These are phyloP conservation scores for Solanum ahanhuiri DNA, from an alignment of 257 asterid genomes.

Conservation along the genomic window DNA sequence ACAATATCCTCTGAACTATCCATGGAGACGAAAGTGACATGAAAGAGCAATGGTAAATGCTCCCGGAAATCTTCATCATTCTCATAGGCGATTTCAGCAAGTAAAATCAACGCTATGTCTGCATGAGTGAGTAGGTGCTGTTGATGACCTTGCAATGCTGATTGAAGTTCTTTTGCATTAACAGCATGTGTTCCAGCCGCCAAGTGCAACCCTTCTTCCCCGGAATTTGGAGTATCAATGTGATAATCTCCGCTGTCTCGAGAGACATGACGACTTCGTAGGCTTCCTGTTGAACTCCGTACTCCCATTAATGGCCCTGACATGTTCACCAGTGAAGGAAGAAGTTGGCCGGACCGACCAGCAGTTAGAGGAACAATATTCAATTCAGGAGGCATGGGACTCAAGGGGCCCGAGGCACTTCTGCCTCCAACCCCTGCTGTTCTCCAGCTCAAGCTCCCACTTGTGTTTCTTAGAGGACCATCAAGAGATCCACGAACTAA, in stretches of 20 bases:
- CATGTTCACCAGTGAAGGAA: slow-evolving; percentile 91
- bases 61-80: slow-evolving; percentile 98
- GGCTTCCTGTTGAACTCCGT: slow-evolving; percentile 93
- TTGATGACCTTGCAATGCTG: slow-evolving; percentile 98
- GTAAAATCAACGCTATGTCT: slow-evolving; percentile 83
- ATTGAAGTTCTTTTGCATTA: slow-evolving; percentile 93
- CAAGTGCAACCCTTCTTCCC: slow-evolving; percentile 78
- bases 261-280: slow-evolving; percentile 94
- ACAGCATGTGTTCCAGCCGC: slow-evolving; percentile 60
- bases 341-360: slow-evolving; percentile 95
- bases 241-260: slow-evolving; percentile 97
- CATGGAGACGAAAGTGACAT: slow-evolving; percentile 97
- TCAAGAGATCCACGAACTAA: slow-evolving; percentile 96
- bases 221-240: slow-evolving; percentile 94
- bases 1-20: slow-evolving; percentile 99
- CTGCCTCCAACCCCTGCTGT: slow-evolving; percentile 95
- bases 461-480: slow-evolving; percentile 88
- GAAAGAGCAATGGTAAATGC: slow-evolving; percentile 94
- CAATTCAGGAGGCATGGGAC: slow-evolving; percentile 89
- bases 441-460: slow-evolving; percentile 99
- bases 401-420: slow-evolving; percentile 95
- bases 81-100: slow-evolving; percentile 98
- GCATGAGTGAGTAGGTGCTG: slow-evolving; percentile 93
- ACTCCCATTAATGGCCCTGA: slow-evolving; percentile 98
- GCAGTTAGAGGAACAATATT: slow-evolving; percentile 80